A percentile compares a stretch with the other conserved stretches of the same genome.
phyloP scores from a whole-genome alignment of 345 rosid genomes.

The Sapria himalayana region DNA sequence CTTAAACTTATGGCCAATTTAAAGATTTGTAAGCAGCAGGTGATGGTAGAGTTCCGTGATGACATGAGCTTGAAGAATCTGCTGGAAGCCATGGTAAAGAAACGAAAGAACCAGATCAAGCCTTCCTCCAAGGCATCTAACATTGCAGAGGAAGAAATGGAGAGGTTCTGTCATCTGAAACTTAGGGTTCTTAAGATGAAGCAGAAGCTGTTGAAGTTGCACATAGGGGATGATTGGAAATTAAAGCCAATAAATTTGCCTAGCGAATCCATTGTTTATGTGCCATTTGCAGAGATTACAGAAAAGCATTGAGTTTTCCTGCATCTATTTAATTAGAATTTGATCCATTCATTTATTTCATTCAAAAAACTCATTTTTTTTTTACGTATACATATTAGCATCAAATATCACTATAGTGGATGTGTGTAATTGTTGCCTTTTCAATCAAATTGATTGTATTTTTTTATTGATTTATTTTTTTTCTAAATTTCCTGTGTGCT shows the following conservation, averaged over 20 bases:
- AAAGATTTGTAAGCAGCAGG: constrained; percentile 15
- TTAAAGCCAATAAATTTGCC: constrained; percentile 9
- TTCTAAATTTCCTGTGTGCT: too few relatives aligned
- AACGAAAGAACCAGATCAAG: constrained; percentile 14
- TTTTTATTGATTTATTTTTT: too few relatives aligned
- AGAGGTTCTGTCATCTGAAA: constrained; percentile 37
- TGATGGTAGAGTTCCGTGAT: constrained; percentile 18
- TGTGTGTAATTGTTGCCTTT: too few relatives aligned
- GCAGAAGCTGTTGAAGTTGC: constrained; percentile 21
- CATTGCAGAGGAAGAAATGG: constrained; percentile 39
- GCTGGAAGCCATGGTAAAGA: constrained; percentile 17
- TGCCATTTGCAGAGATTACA: constrained; percentile 50
- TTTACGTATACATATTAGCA: too few relatives aligned
- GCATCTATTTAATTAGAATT: too few relatives aligned
- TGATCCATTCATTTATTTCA: too few relatives aligned
- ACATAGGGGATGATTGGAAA: constrained; percentile 20
- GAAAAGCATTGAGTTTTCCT: constrained; percentile 37
- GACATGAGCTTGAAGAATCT: constrained; percentile 42
- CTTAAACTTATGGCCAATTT: not conserved
- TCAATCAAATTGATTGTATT: too few relatives aligned
- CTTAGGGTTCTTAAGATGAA: constrained; percentile 29
- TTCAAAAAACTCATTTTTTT: too few relatives aligned
- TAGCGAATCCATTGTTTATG: constrained; percentile 33
- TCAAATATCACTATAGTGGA: too few relatives aligned
- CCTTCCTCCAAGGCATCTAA: constrained; percentile 8